A percentile compares a stretch with the other conserved stretches of the same genome.
phyloP scores from a whole-genome alignment of 148 eudicot genomes.

The Dianthus caryophyllus region DNA sequence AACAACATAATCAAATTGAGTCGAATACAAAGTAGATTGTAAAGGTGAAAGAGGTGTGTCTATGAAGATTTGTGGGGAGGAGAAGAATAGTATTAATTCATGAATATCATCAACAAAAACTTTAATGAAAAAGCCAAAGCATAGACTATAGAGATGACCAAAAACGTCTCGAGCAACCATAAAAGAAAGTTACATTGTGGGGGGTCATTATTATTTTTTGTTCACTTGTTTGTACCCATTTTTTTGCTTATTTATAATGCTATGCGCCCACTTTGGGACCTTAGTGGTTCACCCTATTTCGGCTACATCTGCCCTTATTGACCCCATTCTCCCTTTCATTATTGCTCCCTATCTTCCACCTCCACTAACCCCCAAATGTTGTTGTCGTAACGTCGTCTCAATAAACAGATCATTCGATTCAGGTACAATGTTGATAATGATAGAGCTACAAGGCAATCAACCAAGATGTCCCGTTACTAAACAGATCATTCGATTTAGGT shows the following conservation, averaged over 20 bases:
- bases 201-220: background rate
- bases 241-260: background rate
- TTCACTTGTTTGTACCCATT: background rate
- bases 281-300: conserved; percentile 9
- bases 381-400: no score
- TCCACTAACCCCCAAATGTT: no score
- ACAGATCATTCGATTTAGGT: no score
- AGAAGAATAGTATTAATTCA: conserved; percentile 7
- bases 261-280: background rate
- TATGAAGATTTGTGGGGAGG: background rate
- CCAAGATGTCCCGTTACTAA: no score
- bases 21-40: background rate
- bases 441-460: no score
- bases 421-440: no score
- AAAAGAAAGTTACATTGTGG: background rate
- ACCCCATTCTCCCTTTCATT: no score
- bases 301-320: background rate
- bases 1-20: background rate
- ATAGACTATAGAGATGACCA: conserved; percentile 5
- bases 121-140: background rate
- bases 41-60: background rate
- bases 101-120: background rate
- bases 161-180: conserved; percentile 9
- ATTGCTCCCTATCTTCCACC: no score
- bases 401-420: no score